phyloP scores from a whole-genome alignment of 2,329 filamentous ascomycete genomes.

The Cytospora schulzeri region DNA sequence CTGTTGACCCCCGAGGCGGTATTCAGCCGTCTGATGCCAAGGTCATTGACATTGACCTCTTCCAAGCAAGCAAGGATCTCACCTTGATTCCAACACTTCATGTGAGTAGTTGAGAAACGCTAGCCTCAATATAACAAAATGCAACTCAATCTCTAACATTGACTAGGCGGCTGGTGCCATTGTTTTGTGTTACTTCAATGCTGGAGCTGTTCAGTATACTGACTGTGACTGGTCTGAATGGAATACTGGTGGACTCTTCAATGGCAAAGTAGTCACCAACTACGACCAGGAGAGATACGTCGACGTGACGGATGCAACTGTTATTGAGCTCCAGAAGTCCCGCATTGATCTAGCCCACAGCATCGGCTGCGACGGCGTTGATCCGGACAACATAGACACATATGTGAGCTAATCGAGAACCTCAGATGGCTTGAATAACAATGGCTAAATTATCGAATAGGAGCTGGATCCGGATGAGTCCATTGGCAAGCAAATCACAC shows the following conservation, averaged over 20 bases:
- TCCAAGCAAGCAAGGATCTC: slow-evolving; percentile 22
- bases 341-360: slow-evolving; percentile 23
- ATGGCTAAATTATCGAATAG: neutral
- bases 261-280: slow-evolving; percentile 12
- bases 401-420: neutral
- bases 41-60: slow-evolving; percentile 24
- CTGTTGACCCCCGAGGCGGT: slow-evolving; percentile 19
- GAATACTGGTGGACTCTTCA: slow-evolving; percentile 14
- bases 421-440: neutral
- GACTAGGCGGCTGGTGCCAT: slow-evolving; percentile 10
- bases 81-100: slow-evolving; percentile 20
- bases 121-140: no score
- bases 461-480: slow-evolving; percentile 15
- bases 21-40: slow-evolving; percentile 22
- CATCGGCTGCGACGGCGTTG: slow-evolving; percentile 25
- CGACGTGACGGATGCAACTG: slow-evolving; percentile 13
- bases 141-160: neutral
- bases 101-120: neutral
- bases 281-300: slow-evolving; percentile 23
- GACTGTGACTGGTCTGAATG: slow-evolving; percentile 20
- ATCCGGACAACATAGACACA: slow-evolving; percentile 25
- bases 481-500: slow-evolving; percentile 23
- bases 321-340: slow-evolving; percentile 12
- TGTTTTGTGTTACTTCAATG: slow-evolving; percentile 25
- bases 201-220: slow-evolving; percentile 18